A percentile compares a stretch with the other conserved stretches of the same genome.
phyloP scores from a whole-genome alignment of 1,284 basidiomycete genomes.

The Apiotrichum brassicae region DNA sequence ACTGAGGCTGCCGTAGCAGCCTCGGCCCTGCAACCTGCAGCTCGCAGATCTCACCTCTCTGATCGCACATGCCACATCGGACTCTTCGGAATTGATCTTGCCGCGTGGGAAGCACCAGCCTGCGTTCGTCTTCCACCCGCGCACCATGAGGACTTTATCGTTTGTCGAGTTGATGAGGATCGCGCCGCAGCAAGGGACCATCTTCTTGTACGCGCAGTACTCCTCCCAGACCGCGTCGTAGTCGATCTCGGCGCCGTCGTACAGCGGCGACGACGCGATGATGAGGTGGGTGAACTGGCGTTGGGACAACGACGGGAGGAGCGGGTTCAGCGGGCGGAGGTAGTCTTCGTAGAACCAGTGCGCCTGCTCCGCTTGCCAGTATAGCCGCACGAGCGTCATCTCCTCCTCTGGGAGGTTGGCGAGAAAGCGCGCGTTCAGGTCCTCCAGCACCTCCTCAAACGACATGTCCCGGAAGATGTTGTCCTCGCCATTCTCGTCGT shows the following conservation, averaged over 20 bases:
- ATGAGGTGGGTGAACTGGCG: conserved; percentile 93
- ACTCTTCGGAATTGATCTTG: conserved; percentile 94
- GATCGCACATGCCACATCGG: conserved; percentile 72
- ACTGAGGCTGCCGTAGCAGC: no score
- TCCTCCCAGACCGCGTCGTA: conserved; percentile 46
- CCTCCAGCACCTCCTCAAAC: conserved; percentile 64
- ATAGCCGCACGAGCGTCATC: conserved; percentile 83
- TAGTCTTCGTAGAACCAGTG: conserved; percentile 99
- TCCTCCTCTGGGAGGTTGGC: conserved; percentile 94
- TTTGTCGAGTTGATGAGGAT: conserved; percentile 87
- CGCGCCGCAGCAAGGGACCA: conserved; percentile 97
- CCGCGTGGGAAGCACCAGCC: conserved; percentile 99
- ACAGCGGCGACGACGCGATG: conserved; percentile 53
- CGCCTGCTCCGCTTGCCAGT: conserved; percentile 99
- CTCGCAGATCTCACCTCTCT: conserved; percentile 81
- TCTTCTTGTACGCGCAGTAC: conserved; percentile 81
- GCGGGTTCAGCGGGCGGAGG: conserved; percentile 80
- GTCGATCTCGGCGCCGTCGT: conserved; percentile 27
- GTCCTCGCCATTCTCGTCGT: conserved; percentile 29
- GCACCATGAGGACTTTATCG: conserved; percentile 94
- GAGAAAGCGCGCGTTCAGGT: conserved; percentile 92
- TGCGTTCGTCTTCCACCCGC: conserved; percentile 93
- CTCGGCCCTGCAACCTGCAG: no score
- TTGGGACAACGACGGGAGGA: conserved; percentile 77
- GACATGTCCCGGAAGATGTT: conserved; percentile 41